Percentiles rank a stretch among this genome's conserved stretches.
Conservation (phyloP, 1,284 basidiomycete genomes). For the Irpex sp. region DNA sequence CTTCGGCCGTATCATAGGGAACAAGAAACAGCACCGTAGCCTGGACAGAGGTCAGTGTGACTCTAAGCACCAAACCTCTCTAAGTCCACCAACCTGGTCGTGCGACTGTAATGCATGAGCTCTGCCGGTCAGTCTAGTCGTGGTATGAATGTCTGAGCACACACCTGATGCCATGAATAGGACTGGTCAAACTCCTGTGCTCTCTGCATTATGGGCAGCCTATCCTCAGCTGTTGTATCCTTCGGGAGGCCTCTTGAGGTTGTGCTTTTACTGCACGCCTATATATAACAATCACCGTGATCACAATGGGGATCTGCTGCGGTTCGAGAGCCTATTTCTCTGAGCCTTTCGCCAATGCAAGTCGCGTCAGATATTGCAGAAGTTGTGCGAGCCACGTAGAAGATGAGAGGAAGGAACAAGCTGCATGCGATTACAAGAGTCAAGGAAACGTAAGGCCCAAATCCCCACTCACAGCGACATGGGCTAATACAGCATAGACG, state of each 20-base stretch:
- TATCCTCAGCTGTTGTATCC: neutral
- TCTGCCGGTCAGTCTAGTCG: neutral
- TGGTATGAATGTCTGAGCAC: slow-evolving; percentile 13
- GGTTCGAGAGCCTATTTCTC: neutral
- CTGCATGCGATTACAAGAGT: neutral
- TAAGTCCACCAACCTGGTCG: slow-evolving; percentile 33
- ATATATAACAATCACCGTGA: too few relatives aligned
- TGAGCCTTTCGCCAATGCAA: neutral
- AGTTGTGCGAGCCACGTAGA: neutral
- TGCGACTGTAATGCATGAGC: slow-evolving; percentile 30
- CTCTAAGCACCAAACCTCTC: neutral
- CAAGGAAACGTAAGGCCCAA: neutral
- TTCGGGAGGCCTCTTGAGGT: neutral
- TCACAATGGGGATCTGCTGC: neutral
- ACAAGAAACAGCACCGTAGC: slow-evolving; percentile 75
- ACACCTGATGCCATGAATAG: slow-evolving; percentile 45
- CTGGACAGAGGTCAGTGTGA: slow-evolving; percentile 30
- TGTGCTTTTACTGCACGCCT: too few relatives aligned
- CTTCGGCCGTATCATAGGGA: slow-evolving; percentile 63
- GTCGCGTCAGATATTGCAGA: neutral
- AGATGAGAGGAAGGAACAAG: neutral
- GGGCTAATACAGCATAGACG: neutral
- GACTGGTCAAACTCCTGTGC: slow-evolving; percentile 31
- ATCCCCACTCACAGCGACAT: neutral
- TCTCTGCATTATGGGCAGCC: slow-evolving; percentile 25